These are phyloP conservation scores for Puccinia hordei DNA, from an alignment of 1,284 basidiomycete genomes.

Conservation along the genomic window DNA sequence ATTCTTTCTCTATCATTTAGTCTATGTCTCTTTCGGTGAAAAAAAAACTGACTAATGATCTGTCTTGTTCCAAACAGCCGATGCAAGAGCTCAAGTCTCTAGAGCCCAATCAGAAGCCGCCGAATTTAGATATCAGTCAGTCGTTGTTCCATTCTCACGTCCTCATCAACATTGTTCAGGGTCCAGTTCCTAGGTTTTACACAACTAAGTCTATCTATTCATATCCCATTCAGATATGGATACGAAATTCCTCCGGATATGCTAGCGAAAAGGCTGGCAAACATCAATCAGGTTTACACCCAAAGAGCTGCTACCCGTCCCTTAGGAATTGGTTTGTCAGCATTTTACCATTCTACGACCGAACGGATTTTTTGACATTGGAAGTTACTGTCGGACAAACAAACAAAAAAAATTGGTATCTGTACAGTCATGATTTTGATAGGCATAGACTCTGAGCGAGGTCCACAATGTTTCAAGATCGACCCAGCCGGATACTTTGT, in stretches of 20 bases:
- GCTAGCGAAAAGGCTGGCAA: slow-evolving; percentile 88
- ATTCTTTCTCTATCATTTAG: slow-evolving; percentile 11
- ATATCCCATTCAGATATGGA: slow-evolving; percentile 63
- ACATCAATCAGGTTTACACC: slow-evolving; percentile 99
- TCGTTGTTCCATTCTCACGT: neutral
- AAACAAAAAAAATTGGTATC: neutral
- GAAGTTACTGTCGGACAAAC: slow-evolving; percentile 3
- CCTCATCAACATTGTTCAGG: neutral
- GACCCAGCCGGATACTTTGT: slow-evolving; percentile 99
- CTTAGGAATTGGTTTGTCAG: slow-evolving; percentile 79
- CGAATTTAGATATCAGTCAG: slow-evolving; percentile 86
- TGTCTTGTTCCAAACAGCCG: slow-evolving; percentile 65
- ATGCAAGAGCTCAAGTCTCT: slow-evolving; percentile 85
- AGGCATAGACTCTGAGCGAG: slow-evolving; percentile 80
- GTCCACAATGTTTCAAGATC: slow-evolving; percentile 92
- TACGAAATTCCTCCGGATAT: slow-evolving; percentile 97
- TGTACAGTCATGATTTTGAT: slow-evolving; percentile 88
- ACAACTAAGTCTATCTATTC: neutral
- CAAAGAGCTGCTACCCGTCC: slow-evolving; percentile 97
- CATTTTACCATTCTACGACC: neutral
- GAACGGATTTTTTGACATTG: neutral
- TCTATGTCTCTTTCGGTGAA: neutral
- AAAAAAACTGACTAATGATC: neutral
- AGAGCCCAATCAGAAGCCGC: slow-evolving; percentile 89
- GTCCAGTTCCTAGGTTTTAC: neutral